Base-by-base conservation (phyloP, 139 green algal genomes). In the Dunaliella primolecta region DNA sequence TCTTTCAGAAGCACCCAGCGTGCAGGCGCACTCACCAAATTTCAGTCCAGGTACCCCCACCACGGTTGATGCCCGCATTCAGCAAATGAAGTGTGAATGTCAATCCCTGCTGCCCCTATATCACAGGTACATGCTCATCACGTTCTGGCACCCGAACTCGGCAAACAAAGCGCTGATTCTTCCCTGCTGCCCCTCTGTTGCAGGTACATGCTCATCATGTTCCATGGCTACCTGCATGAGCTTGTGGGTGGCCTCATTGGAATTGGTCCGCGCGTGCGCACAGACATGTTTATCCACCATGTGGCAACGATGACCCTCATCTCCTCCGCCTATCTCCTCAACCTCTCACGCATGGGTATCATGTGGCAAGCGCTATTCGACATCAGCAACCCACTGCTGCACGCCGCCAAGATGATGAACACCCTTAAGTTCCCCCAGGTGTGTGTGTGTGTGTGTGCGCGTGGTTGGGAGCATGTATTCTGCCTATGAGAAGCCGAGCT, bases 201-300 rank as follows among this genome's bases (percentile, higher is more conserved):
- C 78, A 83, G 78, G 55, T 84, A 81, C 75, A 80, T 82, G 36
- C 78, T 91, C 27, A 23, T 84, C 33, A 64, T 79, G 31, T 89
- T 87, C 81, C 88, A 87, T 1, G 90, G 88, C 83, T 93, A 93
- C 75, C 57, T 86, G 15, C 90, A 90, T 55, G 90, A 93, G 79
- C 87, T 91, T 77, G 32, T 91, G 2, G 88, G 90, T 31, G 91
- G 84, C 0, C 55, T 80, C 0, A 24, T 91, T n/a, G 83, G 88
- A 15, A 38, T 89, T 11, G 87, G 87, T 32, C 86, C 87, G 31
- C 46, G 83, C 30, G 84, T 92, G 2, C 89, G 88, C 79, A 27
- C 30, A 56, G 90, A 93, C 57, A 93, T 93, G 90, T 32, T 92
- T 15, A 70, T 89, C 33, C 90, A 93, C 78, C 90, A 93, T 72